Evolutionary conservation across 176 grass and related monocot genomes (phyloP).

Genomic region (Avena insularis): DNA sequence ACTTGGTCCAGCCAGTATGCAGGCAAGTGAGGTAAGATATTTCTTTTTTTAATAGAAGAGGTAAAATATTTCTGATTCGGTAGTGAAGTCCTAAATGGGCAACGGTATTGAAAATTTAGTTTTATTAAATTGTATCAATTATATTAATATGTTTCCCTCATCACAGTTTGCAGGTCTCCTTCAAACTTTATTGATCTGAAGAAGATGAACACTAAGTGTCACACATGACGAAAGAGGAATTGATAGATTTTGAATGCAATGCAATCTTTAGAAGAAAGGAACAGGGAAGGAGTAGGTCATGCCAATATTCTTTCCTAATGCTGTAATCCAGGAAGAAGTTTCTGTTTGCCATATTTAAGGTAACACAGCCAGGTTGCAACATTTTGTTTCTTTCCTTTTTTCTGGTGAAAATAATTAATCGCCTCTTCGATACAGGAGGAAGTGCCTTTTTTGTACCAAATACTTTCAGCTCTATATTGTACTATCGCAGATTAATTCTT

Average conservation of each 20-base stretch:
- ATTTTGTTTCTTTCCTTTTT: background rate
- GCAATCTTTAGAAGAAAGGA: background rate
- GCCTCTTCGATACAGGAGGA: background rate
- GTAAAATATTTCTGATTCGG: background rate
- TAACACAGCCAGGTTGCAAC: background rate
- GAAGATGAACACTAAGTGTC: background rate
- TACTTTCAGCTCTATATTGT: background rate
- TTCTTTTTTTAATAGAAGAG: background rate
- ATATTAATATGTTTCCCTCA: background rate
- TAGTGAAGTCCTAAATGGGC: background rate
- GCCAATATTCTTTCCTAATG: background rate
- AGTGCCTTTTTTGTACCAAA: background rate
- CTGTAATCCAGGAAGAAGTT: background rate
- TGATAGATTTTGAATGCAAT: background rate
- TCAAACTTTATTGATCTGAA: background rate
- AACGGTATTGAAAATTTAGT: background rate
- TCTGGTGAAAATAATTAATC: background rate
- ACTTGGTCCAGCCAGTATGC: background rate
- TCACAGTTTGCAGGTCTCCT: background rate
- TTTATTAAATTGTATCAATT: background rate
- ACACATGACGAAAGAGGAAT: background rate
- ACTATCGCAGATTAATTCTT: background rate
- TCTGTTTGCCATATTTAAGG: no score
- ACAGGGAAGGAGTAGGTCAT: background rate
- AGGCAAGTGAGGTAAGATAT: background rate